These are phyloP conservation scores for Lagenidium sp. DNA, from an alignment of 352 stramenopile species.

Conservation along the genomic window DNA sequence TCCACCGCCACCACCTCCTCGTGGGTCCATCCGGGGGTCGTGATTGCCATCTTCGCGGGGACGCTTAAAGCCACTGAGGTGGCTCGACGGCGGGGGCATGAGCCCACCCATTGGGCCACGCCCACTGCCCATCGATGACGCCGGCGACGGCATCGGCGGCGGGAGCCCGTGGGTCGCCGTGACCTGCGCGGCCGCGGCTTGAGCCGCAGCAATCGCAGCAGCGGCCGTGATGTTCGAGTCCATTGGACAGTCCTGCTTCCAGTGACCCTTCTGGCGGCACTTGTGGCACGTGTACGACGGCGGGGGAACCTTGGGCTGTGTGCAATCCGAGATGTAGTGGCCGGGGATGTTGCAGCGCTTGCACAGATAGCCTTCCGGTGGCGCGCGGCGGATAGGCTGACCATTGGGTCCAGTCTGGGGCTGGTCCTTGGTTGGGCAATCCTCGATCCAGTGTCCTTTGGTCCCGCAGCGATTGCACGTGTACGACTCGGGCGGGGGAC, in stretches of 20 bases:
- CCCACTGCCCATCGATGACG: too few species aligned
- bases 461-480: conserved; percentile 82
- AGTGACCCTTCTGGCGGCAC: conserved; percentile 82
- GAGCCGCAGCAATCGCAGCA: conserved; percentile 27
- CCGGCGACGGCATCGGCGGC: conserved; percentile 33
- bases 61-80: conserved; percentile 15
- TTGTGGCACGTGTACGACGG: conserved; percentile 82
- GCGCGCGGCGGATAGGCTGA: conserved; percentile 22
- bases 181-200: conserved; percentile 13
- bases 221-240: conserved; percentile 46
- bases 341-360: conserved; percentile 80
- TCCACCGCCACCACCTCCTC: not conserved
- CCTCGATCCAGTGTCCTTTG: conserved; percentile 84
- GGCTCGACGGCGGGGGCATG: conserved; percentile 10
- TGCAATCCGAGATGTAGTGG: conserved; percentile 85
- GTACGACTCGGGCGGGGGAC: conserved; percentile 74
- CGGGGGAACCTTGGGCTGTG: conserved; percentile 73
- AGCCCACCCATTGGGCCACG: conserved; percentile 1
- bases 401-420: conserved; percentile 18
- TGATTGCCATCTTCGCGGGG: conserved; percentile 6
- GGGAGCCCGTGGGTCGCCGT: not conserved
- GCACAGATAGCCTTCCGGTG: conserved; percentile 75
- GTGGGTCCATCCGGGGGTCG: not conserved
- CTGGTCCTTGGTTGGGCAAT: conserved; percentile 81
- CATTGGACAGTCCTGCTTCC: conserved; percentile 84